Evolutionary conservation across 345 rosid species (phyloP), one percentile per base, ranked within the genome.

Genomic region (Sonneratia caseolaris): DNA sequence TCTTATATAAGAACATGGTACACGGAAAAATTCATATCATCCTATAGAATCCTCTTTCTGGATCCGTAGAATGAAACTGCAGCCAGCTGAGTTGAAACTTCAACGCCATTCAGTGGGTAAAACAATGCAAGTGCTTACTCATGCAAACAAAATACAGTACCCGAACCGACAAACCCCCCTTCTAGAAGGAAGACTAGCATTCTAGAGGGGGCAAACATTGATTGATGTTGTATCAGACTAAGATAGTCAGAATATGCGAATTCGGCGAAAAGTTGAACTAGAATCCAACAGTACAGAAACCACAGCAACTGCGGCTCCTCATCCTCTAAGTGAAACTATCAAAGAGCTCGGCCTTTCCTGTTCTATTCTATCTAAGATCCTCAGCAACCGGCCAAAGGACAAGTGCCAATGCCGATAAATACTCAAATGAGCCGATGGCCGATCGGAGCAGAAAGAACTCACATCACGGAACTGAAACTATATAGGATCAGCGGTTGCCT

Each of bases 381-480:
- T 16, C 21, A 53, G 57, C 22, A 7, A 19, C 57, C 57, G 57
- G 57, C n/a, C 57, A 53, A 21, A 53, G 15, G 18, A 53, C n/a
- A 57, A 57, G n/a, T 57, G 64, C 64, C 64, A n/a, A 7, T 1
- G 6, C 64, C 2, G 12, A 57, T 8, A 7, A 57, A n/a, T 11
- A 57, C 12, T 11, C 64, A 57, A n/a, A 57, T n/a, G 64, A 22
- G 32, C 9, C 32, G 65, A 37, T 4, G 38, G 32, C 38, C 66
- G 8, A 27, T 27, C 18, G 38, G 66, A 13, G 12, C 37, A 15
- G 55, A 14, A 38, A 16, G 36, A 42, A 72, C 84, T 79, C 38
- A 84, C 87, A 68, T 81, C 87, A 38, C 79, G 80, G 78, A 84
- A 81, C 68, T 84, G 87, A 57, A 57, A 35, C 19, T 13, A 35